Base-by-base conservation (phyloP, 176 grass and related monocot genomes). In the Carex pumila region DNA sequence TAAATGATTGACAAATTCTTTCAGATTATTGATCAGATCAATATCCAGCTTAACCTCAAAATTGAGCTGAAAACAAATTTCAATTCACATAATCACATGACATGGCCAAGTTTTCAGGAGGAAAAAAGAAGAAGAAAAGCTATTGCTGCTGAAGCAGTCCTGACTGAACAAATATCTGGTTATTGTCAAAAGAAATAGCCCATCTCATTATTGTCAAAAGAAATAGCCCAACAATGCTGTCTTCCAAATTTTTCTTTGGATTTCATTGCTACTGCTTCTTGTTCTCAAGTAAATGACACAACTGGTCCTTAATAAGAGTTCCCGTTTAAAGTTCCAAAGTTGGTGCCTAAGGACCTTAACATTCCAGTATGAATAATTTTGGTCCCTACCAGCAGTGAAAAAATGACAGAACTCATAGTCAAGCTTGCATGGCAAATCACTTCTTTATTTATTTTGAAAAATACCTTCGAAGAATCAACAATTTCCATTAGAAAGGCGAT, bases 1-100 rank as follows among this genome's bases (percentile, higher is more conserved):
- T 85, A 98, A 87, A 88, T 95, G 91, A 83, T 84, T 65, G 47
- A 93, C 59, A 36, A 98, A 98, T 53, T 92, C 92, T 90, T 95
- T 95, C 86, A 95, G 67, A 88, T 98, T 95, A 87, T 90, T 85
- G 39, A 98, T 89, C 86, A 92, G 92, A 6, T 78, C 71, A 69
- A 85, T 21, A 21, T 88, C 71, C 59, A 98, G 86, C 2, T 87
- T 85, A 82, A 88, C 91, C 81, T 98, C 96, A 60, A 95, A 85
- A 81, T 98, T 98, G 55, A 95, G 87, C 96, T 98, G 89, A 84
- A 91, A 90, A 32, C 85, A 10, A 84, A 84, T 86, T 76, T 69
- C 64, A 83, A 15, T 15, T 34, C 71, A 30, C 21, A 75, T 54
- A n/a, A 53, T 37, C 36, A 78, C 25, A 57, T 56, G 49, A 55